Base-by-base conservation (phyloP, 768 basidiomycete species). In the Panaeolus cyanescens region DNA sequence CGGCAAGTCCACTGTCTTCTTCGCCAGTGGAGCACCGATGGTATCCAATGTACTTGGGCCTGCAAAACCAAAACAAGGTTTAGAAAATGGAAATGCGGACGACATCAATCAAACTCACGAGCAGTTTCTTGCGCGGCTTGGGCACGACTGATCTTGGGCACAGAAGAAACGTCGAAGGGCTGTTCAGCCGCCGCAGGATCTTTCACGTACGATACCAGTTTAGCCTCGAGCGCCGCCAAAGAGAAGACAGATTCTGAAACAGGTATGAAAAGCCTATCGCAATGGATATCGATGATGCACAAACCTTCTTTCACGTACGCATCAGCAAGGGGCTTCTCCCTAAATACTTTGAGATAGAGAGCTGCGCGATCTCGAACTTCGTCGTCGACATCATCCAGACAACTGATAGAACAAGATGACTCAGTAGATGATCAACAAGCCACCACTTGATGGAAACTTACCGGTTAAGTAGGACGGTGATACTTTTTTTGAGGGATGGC, bases 321-420 rank as follows among this genome's bases (percentile, higher is more conserved):
- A 68, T 93, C 89, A 9, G 93, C 93, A 59, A 99, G 80, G 9
- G 84, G 75, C 65, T 91, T 85, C 71, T 91, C 92, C 66, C 88
- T 84, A 70, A 96, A 86, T 3, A 91, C 85, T 74, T 86, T 90
- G 63, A 99, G 84, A 74, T 97, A 99, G 76, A 99, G 83, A 8
- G 97, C 93, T 4, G 97, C 97, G 55, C 97, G 91, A 75, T 99
- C 97, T 42, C 97, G 89, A 57, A 99, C 97, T 80, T 99, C 97
- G 69, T 99, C 97, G 62, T 99, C 97, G 19, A 98, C 93, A 73
- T 99, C 97, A 71, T 99, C 96, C 67, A 99, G 79, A 72, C 97
- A 99, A 64, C 95, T 95, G 64, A 50, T 53, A 54, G 33, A 39
- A 19, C n/a, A n/a, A n/a, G n/a, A 59, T 22, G 32, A 59, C 22